A percentile compares a stretch with the other conserved stretches of the same genome.
Evolutionary conservation across 331 rosid genomes (phyloP).

Genomic region (Cydonia oblonga): DNA sequence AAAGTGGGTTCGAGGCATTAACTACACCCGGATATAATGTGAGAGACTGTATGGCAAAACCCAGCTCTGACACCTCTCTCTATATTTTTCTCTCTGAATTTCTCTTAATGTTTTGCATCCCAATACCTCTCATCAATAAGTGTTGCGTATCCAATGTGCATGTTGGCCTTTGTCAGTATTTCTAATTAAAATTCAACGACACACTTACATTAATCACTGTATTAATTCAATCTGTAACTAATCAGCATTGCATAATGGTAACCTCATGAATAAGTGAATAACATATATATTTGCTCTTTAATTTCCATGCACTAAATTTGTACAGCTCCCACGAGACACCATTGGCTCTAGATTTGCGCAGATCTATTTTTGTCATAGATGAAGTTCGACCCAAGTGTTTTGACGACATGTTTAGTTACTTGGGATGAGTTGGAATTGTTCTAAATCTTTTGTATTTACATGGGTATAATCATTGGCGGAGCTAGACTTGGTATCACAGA

Average conservation of each 20-base stretch:
- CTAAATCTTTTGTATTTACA: no score
- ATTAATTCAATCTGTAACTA: background rate
- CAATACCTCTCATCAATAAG: background rate
- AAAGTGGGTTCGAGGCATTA: slow-evolving; percentile 45
- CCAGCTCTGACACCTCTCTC: slow-evolving; percentile 1
- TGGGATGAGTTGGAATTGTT: background rate
- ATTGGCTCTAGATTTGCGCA: no score
- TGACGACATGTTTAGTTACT: background rate
- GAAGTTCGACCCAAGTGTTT: no score
- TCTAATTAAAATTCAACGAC: background rate
- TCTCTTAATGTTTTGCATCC: no score
- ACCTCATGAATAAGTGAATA: background rate
- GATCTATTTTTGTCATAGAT: no score
- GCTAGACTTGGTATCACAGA: background rate
- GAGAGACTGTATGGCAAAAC: slow-evolving; percentile 16
- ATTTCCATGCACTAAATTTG: background rate
- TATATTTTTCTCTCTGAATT: no score
- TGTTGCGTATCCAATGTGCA: background rate
- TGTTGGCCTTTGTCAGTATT: background rate
- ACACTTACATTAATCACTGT: background rate
- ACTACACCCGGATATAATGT: slow-evolving; percentile 60
- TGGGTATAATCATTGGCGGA: background rate
- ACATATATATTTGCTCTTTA: no score
- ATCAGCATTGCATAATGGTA: background rate
- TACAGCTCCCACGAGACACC: background rate